These are phyloP conservation scores for Fusarium pilosicola DNA, from an alignment of 2,329 filamentous ascomycete genomes.

Conservation along the genomic window DNA sequence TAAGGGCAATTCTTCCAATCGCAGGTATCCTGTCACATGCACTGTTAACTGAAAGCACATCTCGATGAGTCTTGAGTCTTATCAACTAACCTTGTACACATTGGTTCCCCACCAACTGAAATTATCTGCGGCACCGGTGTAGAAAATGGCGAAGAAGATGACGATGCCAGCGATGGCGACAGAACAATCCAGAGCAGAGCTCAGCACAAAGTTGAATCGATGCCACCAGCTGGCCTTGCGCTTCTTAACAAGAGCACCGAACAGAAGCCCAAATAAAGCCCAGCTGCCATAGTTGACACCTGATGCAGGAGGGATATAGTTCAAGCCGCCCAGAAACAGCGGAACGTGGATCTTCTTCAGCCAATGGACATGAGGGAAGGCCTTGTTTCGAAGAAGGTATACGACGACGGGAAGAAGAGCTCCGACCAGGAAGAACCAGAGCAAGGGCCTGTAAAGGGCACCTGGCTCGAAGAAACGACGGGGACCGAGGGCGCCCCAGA, in stretches of 20 bases:
- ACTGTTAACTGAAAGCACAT: not conserved
- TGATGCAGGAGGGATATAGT: constrained; percentile 48
- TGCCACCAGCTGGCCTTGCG: constrained; percentile 45
- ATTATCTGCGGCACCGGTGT: constrained; percentile 42
- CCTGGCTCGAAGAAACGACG: constrained; percentile 63
- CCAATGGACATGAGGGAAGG: constrained; percentile 40
- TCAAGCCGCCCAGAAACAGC: constrained; percentile 45
- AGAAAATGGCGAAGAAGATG: constrained; percentile 49
- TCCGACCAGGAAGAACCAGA: constrained; percentile 66
- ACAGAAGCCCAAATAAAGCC: constrained; percentile 46
- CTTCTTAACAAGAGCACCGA: constrained; percentile 42
- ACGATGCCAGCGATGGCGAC: constrained; percentile 47
- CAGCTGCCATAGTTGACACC: constrained; percentile 49
- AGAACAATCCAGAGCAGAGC: constrained; percentile 47
- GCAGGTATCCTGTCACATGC: constrained; percentile 27
- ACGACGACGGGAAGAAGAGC: constrained; percentile 58
- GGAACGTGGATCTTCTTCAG: constrained; percentile 46
- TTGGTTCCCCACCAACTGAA: constrained; percentile 48
- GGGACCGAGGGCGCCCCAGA: constrained; percentile 68
- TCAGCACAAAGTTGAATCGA: constrained; percentile 48
- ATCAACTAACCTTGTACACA: constrained; percentile 24
- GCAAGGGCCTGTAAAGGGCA: constrained; percentile 59
- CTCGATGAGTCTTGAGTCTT: not conserved
- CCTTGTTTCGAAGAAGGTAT: constrained; percentile 48
- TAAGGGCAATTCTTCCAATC: constrained; percentile 40